Percentiles rank a stretch among this genome's conserved stretches.
Evolutionary conservation across 768 basidiomycete species (phyloP).

Genomic region (Tricholoma saponaceum): DNA sequence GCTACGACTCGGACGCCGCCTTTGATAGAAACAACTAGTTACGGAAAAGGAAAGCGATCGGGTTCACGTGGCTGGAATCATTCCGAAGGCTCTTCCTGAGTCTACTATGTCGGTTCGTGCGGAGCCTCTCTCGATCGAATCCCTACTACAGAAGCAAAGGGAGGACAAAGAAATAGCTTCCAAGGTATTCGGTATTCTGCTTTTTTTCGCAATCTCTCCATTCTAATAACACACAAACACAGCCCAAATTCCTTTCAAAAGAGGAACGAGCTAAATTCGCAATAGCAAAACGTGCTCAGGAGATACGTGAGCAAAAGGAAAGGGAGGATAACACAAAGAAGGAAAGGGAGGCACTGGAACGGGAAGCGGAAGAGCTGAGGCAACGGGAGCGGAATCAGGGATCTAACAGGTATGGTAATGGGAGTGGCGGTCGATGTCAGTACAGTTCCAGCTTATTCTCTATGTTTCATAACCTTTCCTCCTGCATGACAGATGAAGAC

Average conservation of each 20-base stretch:
- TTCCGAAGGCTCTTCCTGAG: not conserved
- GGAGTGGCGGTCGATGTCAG: slow-evolving; percentile 32
- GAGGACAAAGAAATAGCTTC: slow-evolving; percentile 86
- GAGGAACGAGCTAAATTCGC: slow-evolving; percentile 89
- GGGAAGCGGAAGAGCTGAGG: slow-evolving; percentile 65
- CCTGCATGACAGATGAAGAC: slow-evolving; percentile 43
- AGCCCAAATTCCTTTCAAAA: slow-evolving; percentile 95
- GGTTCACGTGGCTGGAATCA: not conserved
- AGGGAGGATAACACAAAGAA: slow-evolving; percentile 54
- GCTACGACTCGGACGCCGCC: not conserved
- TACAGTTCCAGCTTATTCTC: slow-evolving; percentile 14
- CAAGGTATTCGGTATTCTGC: slow-evolving; percentile 49
- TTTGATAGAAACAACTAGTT: no score
- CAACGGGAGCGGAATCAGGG: slow-evolving; percentile 44
- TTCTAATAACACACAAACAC: slow-evolving; percentile 7
- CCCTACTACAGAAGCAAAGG: slow-evolving; percentile 80
- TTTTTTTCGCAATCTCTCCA: not conserved
- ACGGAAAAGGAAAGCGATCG: no score
- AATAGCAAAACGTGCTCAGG: slow-evolving; percentile 80
- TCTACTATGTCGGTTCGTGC: slow-evolving; percentile 31
- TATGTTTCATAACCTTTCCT: slow-evolving; percentile 5
- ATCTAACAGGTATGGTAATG: slow-evolving; percentile 31
- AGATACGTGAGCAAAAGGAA: slow-evolving; percentile 71
- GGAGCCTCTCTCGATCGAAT: slow-evolving; percentile 87
- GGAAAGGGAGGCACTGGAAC: slow-evolving; percentile 72